phyloP scores from a whole-genome alignment of 1,284 basidiomycete genomes.

The Chalciporus sp. region DNA sequence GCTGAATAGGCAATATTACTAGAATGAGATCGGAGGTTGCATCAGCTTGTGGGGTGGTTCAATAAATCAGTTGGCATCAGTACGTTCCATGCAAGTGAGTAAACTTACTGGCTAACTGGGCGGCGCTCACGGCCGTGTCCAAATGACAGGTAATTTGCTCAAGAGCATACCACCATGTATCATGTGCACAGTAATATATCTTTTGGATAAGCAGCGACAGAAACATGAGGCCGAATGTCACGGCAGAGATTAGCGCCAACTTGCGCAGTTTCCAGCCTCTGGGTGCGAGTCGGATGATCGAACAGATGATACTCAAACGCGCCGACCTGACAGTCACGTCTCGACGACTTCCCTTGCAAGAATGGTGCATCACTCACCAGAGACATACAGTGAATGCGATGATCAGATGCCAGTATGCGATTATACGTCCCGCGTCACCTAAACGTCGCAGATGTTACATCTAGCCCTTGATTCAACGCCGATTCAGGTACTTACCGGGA shows the following conservation, averaged over 20 bases:
- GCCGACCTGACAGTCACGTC: not conserved
- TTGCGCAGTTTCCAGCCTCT: slow-evolving; percentile 1
- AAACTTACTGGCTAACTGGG: slow-evolving; percentile 10
- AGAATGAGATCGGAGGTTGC: slow-evolving; percentile 10
- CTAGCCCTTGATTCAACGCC: not conserved
- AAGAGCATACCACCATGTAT: slow-evolving; percentile 5
- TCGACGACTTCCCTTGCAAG: not conserved
- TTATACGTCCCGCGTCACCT: not conserved
- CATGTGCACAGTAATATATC: slow-evolving; percentile 9
- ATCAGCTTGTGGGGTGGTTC: slow-evolving; percentile 5
- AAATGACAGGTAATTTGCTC: slow-evolving; percentile 6
- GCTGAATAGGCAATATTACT: slow-evolving; percentile 6
- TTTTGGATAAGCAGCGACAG: slow-evolving; percentile 7
- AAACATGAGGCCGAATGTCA: slow-evolving; percentile 3
- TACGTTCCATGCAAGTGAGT: not conserved
- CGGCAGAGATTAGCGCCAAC: slow-evolving; percentile 1
- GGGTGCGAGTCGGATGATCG: slow-evolving; percentile 9
- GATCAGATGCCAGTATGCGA: slow-evolving; percentile 10
- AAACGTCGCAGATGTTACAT: not conserved
- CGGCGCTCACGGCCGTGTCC: not conserved
- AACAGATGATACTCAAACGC: slow-evolving; percentile 11
- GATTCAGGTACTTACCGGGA: not conserved
- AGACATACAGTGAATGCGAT: slow-evolving; percentile 9
- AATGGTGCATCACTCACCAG: slow-evolving; percentile 2
- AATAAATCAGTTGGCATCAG: not conserved